A percentile compares a stretch with the other conserved stretches of the same genome.
These are phyloP conservation scores for Rhodotorula sp. DNA, from an alignment of 1,284 basidiomycete genomes.

Conservation along the genomic window DNA sequence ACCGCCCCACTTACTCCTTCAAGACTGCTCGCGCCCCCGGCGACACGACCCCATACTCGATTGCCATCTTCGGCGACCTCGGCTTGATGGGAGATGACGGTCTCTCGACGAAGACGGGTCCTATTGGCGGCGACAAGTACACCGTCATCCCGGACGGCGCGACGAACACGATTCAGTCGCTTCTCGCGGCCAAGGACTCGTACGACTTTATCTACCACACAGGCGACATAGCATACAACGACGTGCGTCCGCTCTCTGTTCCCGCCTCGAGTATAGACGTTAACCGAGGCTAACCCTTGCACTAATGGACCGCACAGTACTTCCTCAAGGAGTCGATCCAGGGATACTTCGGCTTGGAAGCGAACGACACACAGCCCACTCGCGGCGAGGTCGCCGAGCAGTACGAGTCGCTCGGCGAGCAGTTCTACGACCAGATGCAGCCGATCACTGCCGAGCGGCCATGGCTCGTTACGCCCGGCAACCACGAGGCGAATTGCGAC, in stretches of 20 bases:
- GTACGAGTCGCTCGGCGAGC: conserved; percentile 41
- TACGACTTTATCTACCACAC: conserved; percentile 42
- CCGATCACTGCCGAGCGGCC: conserved; percentile 41
- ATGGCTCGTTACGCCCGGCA: conserved; percentile 35
- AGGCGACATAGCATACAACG: conserved; percentile 45
- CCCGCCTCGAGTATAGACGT: too few species aligned
- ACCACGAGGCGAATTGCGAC: conserved; percentile 30
- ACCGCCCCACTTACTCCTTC: conserved; percentile 37
- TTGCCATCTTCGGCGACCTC: conserved; percentile 24
- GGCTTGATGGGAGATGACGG: conserved; percentile 47
- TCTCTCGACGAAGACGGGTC: conserved; percentile 35
- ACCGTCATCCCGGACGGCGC: conserved; percentile 39
- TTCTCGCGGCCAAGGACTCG: conserved; percentile 41
- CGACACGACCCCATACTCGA: conserved; percentile 35
- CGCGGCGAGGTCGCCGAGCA: conserved; percentile 32
- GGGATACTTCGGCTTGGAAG: conserved; percentile 40
- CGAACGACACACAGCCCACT: conserved; percentile 16
- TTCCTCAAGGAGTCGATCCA: conserved; percentile 36
- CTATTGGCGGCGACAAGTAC: conserved; percentile 34
- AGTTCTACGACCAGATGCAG: conserved; percentile 46
- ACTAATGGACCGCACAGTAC: too few species aligned
- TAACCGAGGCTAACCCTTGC: too few species aligned
- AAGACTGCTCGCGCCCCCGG: conserved; percentile 35
- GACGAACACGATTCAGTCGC: conserved; percentile 45
- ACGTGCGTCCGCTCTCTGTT: conserved; percentile 25